Evolutionary conservation across 2,329 filamentous ascomycete genomes (phyloP).

Genomic region (Colletotrichum sp.): DNA sequence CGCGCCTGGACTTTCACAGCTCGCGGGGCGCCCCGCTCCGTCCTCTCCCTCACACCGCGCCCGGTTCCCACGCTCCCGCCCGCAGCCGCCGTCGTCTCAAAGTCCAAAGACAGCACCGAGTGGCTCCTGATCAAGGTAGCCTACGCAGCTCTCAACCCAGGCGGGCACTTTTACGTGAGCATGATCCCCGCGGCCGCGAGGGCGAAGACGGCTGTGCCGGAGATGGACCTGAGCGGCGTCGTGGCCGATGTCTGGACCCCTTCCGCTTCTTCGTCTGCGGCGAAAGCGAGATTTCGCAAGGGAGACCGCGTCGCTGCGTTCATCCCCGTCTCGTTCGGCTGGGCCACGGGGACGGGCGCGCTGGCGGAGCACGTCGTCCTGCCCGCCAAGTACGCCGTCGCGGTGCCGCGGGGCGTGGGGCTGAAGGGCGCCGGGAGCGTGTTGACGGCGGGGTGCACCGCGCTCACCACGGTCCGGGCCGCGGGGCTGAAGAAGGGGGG

Average conservation of each 20-base stretch:
- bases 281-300: slow-evolving; percentile 22
- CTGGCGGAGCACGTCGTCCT: slow-evolving; percentile 44
- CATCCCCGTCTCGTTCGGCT: slow-evolving; percentile 36
- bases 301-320: slow-evolving; percentile 43
- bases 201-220: slow-evolving; percentile 39
- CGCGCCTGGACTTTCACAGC: slow-evolving; percentile 33
- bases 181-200: slow-evolving; percentile 44
- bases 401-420: slow-evolving; percentile 32
- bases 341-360: slow-evolving; percentile 40
- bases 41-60: slow-evolving; percentile 28
- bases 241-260: slow-evolving; percentile 40
- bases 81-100: slow-evolving; percentile 29
- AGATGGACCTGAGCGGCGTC: slow-evolving; percentile 48
- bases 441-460: slow-evolving; percentile 41
- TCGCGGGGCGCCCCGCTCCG: slow-evolving; percentile 29
- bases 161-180: slow-evolving; percentile 45
- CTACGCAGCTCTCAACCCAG: slow-evolving; percentile 50
- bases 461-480: slow-evolving; percentile 40
- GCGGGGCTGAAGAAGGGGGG: slow-evolving; percentile 42
- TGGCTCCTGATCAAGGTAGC: slow-evolving; percentile 46
- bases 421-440: slow-evolving; percentile 41
- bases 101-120: slow-evolving; percentile 25
- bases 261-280: background rate
- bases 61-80: slow-evolving; percentile 30
- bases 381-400: slow-evolving; percentile 35